Conservation (phyloP, 2,329 filamentous ascomycete species). For the Colletotrichum echinochloae region DNA sequence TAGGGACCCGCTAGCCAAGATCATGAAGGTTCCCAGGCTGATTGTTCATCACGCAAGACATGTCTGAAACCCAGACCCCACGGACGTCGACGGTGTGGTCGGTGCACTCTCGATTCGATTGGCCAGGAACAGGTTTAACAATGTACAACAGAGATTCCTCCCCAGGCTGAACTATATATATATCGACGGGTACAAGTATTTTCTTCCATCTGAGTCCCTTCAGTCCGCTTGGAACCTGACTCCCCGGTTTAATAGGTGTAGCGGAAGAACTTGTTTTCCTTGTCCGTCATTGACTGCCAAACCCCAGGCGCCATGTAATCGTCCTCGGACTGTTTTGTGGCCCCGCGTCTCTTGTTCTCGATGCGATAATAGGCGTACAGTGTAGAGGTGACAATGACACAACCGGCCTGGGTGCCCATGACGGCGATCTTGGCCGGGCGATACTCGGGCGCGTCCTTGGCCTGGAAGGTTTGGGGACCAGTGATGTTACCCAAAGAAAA, state of each 20-base stretch:
- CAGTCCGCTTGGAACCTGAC: neutral
- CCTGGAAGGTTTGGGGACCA: slow-evolving; percentile 67
- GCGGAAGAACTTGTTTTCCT: slow-evolving; percentile 67
- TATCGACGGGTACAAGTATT: slow-evolving; percentile 10
- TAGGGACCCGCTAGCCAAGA: neutral
- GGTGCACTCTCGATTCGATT: neutral
- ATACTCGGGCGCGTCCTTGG: slow-evolving; percentile 63
- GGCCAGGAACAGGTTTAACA: neutral
- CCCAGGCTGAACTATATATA: slow-evolving; percentile 1
- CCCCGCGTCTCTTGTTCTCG: slow-evolving; percentile 57
- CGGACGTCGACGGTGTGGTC: slow-evolving; percentile 4
- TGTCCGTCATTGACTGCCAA: slow-evolving; percentile 66
- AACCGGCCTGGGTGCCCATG: slow-evolving; percentile 62
- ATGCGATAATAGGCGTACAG: slow-evolving; percentile 64
- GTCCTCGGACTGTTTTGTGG: slow-evolving; percentile 52
- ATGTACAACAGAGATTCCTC: neutral
- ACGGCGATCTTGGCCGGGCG: slow-evolving; percentile 67
- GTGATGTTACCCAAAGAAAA: slow-evolving; percentile 69
- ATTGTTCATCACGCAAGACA: neutral
- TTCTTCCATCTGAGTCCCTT: neutral
- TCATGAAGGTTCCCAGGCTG: neutral
- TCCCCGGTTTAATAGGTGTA: slow-evolving; percentile 57
- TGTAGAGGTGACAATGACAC: slow-evolving; percentile 54
- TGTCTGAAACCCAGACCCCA: slow-evolving; percentile 12
- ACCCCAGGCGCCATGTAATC: slow-evolving; percentile 55